Percentiles rank a stretch among this genome's conserved stretches.
phyloP scores from a whole-genome alignment of 441 rosid genomes.

The Pelargonium hybrid region DNA sequence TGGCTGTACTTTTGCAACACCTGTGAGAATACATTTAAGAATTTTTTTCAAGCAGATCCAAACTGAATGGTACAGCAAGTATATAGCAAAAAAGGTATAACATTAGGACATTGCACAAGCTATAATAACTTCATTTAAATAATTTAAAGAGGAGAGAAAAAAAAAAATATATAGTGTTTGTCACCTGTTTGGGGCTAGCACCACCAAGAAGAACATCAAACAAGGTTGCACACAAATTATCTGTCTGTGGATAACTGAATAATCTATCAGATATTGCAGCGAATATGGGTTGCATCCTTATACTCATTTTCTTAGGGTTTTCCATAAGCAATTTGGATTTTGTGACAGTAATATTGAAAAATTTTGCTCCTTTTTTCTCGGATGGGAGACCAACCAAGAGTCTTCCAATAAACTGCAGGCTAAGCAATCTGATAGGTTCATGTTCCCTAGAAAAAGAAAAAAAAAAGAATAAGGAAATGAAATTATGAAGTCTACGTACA shows the following conservation, averaged over 20 bases:
- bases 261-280: slow-evolving; percentile 66
- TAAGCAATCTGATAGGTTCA: slow-evolving; percentile 84
- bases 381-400: slow-evolving; percentile 81
- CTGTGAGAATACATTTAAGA: slow-evolving; percentile 30
- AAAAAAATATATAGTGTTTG: slow-evolving; percentile 16
- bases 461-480: slow-evolving; percentile 15
- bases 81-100: not conserved
- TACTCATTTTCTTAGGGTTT: slow-evolving; percentile 43
- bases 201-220: slow-evolving; percentile 99
- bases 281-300: slow-evolving; percentile 63
- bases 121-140: not conserved
- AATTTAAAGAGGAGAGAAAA: slow-evolving; percentile 2
- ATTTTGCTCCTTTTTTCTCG: slow-evolving; percentile 80
- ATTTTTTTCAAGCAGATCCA: slow-evolving; percentile 1
- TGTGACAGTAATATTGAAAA: slow-evolving; percentile 80
- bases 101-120: slow-evolving; percentile 6
- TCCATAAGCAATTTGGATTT: slow-evolving; percentile 58
- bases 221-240: slow-evolving; percentile 80
- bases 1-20: slow-evolving; percentile 76
- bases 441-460: slow-evolving; percentile 51
- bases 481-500: not conserved
- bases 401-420: slow-evolving; percentile 92
- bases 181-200: slow-evolving; percentile 98
- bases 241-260: slow-evolving; percentile 79
- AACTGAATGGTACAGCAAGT: slow-evolving; percentile 6